Evolutionary conservation across 106 monocot species (phyloP).

Genomic region (Acanthochlamys bracteata): DNA sequence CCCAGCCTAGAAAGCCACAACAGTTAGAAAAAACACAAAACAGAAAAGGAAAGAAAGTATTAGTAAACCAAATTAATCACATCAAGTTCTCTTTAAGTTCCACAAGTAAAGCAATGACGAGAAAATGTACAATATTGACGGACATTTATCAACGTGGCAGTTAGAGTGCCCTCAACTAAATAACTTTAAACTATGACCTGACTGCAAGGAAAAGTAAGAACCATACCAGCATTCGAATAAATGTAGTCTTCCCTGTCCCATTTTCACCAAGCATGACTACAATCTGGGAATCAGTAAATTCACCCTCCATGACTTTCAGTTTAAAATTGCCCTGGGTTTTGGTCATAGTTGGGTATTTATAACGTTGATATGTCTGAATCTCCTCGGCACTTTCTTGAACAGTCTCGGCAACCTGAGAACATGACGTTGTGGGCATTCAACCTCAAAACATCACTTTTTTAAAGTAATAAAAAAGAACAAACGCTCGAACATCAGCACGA

Average conservation of each 20-base stretch:
- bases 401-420: constrained; percentile 83
- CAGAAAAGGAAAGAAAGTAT: neutral
- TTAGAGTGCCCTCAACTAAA: too few species aligned
- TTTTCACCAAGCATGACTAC: constrained; percentile 99
- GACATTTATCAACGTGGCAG: too few species aligned
- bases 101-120: too few species aligned
- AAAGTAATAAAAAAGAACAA: neutral
- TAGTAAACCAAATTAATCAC: too few species aligned
- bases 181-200: neutral
- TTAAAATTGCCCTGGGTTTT: constrained; percentile 94
- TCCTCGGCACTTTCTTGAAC: constrained; percentile 96
- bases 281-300: constrained; percentile 98
- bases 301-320: constrained; percentile 77
- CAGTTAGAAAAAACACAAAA: neutral
- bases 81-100: too few species aligned
- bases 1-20: constrained; percentile 55
- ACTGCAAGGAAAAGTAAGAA: neutral
- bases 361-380: constrained; percentile 87
- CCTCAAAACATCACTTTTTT: neutral
- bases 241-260: constrained; percentile 98
- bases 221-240: constrained; percentile 97
- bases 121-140: too few species aligned
- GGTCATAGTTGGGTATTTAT: constrained; percentile 87
- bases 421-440: neutral
- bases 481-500: neutral